Percentiles rank a stretch among this genome's conserved stretches.
Conservation (phyloP, 257 asterid species). For the Scutellaria minor region DNA sequence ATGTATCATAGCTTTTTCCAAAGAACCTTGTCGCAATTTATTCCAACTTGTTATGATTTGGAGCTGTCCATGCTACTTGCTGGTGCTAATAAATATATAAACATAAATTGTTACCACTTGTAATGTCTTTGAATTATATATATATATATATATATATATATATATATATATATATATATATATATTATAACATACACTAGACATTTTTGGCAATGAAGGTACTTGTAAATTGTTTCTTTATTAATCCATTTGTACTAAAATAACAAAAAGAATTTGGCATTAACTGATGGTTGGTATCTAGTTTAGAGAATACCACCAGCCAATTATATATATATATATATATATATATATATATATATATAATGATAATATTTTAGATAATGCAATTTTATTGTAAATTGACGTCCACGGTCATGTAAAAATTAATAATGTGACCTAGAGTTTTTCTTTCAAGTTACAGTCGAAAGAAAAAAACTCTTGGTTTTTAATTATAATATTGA, state of each 20-base stretch:
- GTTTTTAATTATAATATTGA: no score
- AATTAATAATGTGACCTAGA: no score
- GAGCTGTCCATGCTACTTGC: constrained; percentile 25
- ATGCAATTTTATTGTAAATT: no score
- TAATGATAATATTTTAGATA: no score
- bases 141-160: not conserved
- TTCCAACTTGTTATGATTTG: constrained; percentile 10
- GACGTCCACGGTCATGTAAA: no score
- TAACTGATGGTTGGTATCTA: no score
- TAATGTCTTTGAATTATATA: not conserved
- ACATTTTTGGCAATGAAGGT: not conserved
- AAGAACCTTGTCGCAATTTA: not conserved
- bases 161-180: not conserved
- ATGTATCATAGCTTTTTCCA: no score
- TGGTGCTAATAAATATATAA: not conserved
- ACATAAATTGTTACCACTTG: constrained; percentile 10
- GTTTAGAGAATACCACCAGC: no score
- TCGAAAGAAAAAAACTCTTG: no score
- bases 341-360: no score
- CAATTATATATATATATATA: no score
- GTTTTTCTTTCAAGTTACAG: no score
- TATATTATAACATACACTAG: not conserved
- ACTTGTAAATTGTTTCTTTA: not conserved
- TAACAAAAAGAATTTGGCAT: not conserved
- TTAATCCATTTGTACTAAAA: not conserved